A percentile compares a stretch with the other conserved stretches of the same genome.
These are phyloP conservation scores for Kodamaea sagamina DNA, from an alignment of 805 yeast genomes.

Conservation along the genomic window DNA sequence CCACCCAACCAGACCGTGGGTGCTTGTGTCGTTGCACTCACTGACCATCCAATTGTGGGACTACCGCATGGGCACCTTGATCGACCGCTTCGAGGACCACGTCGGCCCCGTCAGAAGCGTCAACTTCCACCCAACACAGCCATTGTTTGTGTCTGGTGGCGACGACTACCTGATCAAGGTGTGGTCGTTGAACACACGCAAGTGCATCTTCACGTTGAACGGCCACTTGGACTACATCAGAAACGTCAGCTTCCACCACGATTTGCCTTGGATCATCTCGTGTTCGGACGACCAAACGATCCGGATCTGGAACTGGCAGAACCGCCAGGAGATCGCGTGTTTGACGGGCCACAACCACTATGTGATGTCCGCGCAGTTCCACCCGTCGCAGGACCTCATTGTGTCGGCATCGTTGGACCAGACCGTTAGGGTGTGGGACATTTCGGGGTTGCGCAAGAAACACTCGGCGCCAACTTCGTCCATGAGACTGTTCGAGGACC, in stretches of 20 bases:
- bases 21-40: slow-evolving; percentile 88
- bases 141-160: slow-evolving; percentile 94
- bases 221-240: slow-evolving; percentile 97
- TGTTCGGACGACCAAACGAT: slow-evolving; percentile 98
- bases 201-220: slow-evolving; percentile 84
- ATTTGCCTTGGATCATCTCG: slow-evolving; percentile 95
- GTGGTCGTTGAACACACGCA: slow-evolving; percentile 91
- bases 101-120: slow-evolving; percentile 97
- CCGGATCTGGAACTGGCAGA: slow-evolving; percentile 99
- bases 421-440: slow-evolving; percentile 99
- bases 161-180: slow-evolving; percentile 95
- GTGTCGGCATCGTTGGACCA: slow-evolving; percentile 96
- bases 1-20: slow-evolving; percentile 96
- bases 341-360: slow-evolving; percentile 98
- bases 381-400: slow-evolving; percentile 89
- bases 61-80: slow-evolving; percentile 96
- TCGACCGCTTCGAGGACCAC: slow-evolving; percentile 96
- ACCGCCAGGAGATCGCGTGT: slow-evolving; percentile 94
- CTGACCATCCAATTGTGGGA: slow-evolving; percentile 99
- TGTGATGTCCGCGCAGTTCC: slow-evolving; percentile 98
- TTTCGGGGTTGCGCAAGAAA: slow-evolving; percentile 88
- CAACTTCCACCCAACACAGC: slow-evolving; percentile 97
- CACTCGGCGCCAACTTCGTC: slow-evolving; percentile 77
- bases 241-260: slow-evolving; percentile 91
- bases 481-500: slow-evolving; percentile 58